phyloP scores from a whole-genome alignment of 2,329 filamentous ascomycete species.

The Fusarium phyllophilum region DNA sequence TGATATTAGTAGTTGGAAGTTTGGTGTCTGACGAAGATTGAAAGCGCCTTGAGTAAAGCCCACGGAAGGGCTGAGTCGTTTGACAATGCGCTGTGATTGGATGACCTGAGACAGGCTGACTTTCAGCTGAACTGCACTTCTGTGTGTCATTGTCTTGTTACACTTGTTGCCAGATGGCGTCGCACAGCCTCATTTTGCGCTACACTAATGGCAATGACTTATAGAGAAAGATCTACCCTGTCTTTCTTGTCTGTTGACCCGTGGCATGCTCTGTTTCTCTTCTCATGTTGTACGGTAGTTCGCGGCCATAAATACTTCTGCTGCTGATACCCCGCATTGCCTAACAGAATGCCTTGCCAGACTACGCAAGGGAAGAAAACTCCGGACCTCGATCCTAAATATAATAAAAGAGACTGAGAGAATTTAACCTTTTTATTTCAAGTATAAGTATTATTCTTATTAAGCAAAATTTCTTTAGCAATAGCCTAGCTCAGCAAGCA shows the following conservation, averaged over 20 bases:
- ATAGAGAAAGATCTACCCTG: too few species aligned
- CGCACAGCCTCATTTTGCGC: neutral
- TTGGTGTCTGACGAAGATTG: accelerated
- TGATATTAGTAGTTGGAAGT: neutral
- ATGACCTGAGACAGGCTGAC: accelerated
- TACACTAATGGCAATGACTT: too few species aligned
- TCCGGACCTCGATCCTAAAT: accelerated
- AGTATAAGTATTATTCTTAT: too few species aligned
- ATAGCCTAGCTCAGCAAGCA: too few species aligned
- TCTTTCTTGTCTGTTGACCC: too few species aligned
- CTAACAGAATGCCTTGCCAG: neutral
- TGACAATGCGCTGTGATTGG: accelerated
- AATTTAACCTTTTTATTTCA: too few species aligned
- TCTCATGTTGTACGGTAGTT: too few species aligned
- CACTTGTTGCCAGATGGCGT: neutral
- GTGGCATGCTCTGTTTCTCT: too few species aligned
- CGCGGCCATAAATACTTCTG: too few species aligned
- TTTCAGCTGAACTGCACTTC: neutral
- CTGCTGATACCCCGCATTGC: neutral
- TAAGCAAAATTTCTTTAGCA: too few species aligned
- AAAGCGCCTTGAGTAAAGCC: neutral
- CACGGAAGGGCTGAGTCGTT: neutral
- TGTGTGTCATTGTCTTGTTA: neutral
- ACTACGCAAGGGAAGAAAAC: neutral
- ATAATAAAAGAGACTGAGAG: neutral